phyloP scores from a whole-genome alignment of 441 rosid species.

The Eruca vesicaria region DNA sequence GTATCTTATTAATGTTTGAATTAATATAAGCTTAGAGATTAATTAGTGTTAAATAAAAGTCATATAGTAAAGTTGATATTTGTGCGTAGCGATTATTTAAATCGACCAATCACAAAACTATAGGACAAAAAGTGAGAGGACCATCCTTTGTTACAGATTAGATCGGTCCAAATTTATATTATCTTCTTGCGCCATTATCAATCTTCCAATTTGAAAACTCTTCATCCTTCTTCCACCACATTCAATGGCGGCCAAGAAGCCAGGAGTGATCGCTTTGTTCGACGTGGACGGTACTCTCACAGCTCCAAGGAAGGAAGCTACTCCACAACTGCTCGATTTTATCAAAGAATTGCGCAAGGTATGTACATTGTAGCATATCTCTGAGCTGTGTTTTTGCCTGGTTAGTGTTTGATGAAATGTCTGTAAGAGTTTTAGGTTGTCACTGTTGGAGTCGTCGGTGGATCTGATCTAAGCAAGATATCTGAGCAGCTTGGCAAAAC shows the following conservation, averaged over 20 bases:
- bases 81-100: constrained; percentile 11
- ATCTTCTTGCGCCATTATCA: constrained; percentile 19
- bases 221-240: not conserved
- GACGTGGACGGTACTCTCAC: constrained; percentile 80
- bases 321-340: constrained; percentile 62
- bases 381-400: constrained; percentile 14
- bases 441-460: constrained; percentile 92
- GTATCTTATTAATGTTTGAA: constrained; percentile 11
- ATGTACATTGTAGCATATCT: not conserved
- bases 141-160: constrained; percentile 17
- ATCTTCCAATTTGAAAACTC: constrained; percentile 11
- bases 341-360: constrained; percentile 78
- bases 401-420: constrained; percentile 8
- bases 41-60: not conserved
- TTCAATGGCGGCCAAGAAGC: constrained; percentile 51
- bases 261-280: constrained; percentile 73
- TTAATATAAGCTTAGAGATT: not conserved
- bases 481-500: constrained; percentile 90
- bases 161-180: constrained; percentile 28
- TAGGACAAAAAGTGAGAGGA: constrained; percentile 24
- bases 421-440: constrained; percentile 54
- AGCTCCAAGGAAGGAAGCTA: constrained; percentile 82
- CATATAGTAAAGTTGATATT: not conserved
- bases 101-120: constrained; percentile 26
- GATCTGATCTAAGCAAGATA: constrained; percentile 89